Evolutionary conservation across 345 rosid species (phyloP).

Genomic region (Aquilaria sinensis): DNA sequence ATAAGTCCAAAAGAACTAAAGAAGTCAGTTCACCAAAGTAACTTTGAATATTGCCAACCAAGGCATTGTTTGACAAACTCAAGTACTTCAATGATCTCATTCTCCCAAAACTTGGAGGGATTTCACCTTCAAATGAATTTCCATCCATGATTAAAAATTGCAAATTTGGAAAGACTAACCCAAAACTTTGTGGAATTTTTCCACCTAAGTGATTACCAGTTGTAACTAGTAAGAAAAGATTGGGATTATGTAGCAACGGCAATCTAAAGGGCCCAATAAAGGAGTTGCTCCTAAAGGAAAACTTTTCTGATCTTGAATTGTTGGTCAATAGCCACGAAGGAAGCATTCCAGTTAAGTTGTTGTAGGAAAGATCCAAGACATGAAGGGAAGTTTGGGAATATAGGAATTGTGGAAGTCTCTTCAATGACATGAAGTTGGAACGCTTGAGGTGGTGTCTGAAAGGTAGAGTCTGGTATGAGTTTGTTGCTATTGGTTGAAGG

Average conservation of each 20-base stretch:
- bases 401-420: no score
- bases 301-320: background rate
- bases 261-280: conserved; percentile 3
- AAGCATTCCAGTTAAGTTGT: conserved; percentile 8
- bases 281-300: background rate
- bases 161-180: conserved; percentile 11
- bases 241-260: background rate
- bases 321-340: conserved; percentile 25
- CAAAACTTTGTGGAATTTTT: conserved; percentile 10
- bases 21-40: conserved; percentile 8
- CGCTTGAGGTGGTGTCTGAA: no score
- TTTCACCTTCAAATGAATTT: conserved; percentile 16
- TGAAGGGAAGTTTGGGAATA: no score
- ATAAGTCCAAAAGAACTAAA: conserved; percentile 4
- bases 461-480: background rate
- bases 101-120: no score
- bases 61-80: no score
- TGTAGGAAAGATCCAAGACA: no score
- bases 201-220: conserved; percentile 1
- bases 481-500: no score
- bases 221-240: background rate
- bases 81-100: no score
- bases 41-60: conserved; percentile 19
- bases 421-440: no score
- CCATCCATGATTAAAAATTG: background rate